A percentile compares a stretch with the other conserved stretches of the same genome.
Conservation (phyloP, 768 basidiomycete species). For the Rhizopogon rudus region DNA sequence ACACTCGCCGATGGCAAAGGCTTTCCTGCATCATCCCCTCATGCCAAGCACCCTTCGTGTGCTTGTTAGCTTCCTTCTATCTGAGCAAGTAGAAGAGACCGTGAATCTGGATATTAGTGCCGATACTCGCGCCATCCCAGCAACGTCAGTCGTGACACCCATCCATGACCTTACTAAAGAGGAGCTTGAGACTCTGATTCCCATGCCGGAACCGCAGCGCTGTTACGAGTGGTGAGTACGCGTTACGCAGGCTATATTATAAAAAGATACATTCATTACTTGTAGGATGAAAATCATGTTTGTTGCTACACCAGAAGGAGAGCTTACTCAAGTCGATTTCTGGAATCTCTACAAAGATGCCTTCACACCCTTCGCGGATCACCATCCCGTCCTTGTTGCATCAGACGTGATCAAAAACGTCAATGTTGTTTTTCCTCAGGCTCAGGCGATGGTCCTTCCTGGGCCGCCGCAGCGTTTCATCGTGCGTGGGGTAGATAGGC, state of each 20-base stretch:
- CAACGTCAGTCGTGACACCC: conserved; percentile 39
- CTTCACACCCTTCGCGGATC: conserved; percentile 58
- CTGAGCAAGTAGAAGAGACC: conserved; percentile 69
- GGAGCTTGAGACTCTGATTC: conserved; percentile 56
- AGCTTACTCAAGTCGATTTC: conserved; percentile 91
- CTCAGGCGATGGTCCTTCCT: conserved; percentile 80
- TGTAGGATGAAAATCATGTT: conserved; percentile 92
- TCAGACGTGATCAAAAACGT: conserved; percentile 96
- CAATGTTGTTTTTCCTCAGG: conserved; percentile 77
- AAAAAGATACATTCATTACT: background rate
- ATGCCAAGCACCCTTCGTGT: conserved; percentile 69
- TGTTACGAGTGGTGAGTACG: conserved; percentile 73
- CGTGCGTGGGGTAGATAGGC: conserved; percentile 78
- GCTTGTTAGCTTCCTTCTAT: conserved; percentile 60
- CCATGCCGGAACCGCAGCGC: conserved; percentile 66
- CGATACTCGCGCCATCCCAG: conserved; percentile 52
- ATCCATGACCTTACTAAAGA: conserved; percentile 68
- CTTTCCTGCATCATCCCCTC: conserved; percentile 65
- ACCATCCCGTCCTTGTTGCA: conserved; percentile 65
- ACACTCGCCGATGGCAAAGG: conserved; percentile 68
- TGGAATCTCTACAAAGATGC: conserved; percentile 91
- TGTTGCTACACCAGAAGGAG: conserved; percentile 64
- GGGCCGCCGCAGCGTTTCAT: conserved; percentile 75
- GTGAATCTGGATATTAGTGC: conserved; percentile 61
- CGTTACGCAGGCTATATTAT: background rate